Percentiles rank a stretch among this genome's conserved stretches.
These are phyloP conservation scores for Cyberlindnera petersonii DNA, from an alignment of 805 yeast species.

Conservation along the genomic window DNA sequence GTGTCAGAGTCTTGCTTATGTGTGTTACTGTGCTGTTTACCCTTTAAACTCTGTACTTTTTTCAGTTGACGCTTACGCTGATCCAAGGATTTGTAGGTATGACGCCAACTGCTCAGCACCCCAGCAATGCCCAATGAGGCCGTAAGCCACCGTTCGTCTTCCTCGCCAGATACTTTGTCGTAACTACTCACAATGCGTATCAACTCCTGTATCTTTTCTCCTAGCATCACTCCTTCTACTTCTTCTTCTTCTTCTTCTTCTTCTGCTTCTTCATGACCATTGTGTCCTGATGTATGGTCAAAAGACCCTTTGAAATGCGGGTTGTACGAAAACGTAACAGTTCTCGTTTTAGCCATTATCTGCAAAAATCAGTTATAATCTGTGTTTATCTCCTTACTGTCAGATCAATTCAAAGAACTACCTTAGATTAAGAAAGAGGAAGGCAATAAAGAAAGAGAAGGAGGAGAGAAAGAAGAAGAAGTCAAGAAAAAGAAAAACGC, in stretches of 20 bases:
- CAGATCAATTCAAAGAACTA: background rate
- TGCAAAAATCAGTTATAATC: background rate
- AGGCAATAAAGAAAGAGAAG: background rate
- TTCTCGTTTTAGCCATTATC: slow-evolving; percentile 6
- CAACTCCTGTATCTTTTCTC: background rate
- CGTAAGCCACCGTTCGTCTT: slow-evolving; percentile 19
- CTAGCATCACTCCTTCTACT: background rate
- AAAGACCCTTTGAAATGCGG: slow-evolving; percentile 1
- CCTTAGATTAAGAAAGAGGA: background rate
- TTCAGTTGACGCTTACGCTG: slow-evolving; percentile 25
- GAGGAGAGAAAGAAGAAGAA: background rate
- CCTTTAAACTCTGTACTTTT: slow-evolving; percentile 2
- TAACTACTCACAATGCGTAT: background rate
- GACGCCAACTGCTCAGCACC: slow-evolving; percentile 22
- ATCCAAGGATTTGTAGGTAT: slow-evolving; percentile 27
- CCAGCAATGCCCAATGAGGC: slow-evolving; percentile 15
- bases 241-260: too few relatives aligned
- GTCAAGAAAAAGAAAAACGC: background rate
- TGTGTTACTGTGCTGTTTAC: background rate
- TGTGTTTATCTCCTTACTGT: background rate
- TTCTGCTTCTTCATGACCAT: background rate
- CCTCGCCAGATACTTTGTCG: slow-evolving; percentile 6
- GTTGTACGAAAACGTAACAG: slow-evolving; percentile 16
- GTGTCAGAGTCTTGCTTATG: background rate
- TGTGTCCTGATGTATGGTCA: background rate